A percentile compares a stretch with the other conserved stretches of the same genome.
These are phyloP conservation scores for Barnettozyma vustinii DNA, from an alignment of 805 yeast species.

Conservation along the genomic window DNA sequence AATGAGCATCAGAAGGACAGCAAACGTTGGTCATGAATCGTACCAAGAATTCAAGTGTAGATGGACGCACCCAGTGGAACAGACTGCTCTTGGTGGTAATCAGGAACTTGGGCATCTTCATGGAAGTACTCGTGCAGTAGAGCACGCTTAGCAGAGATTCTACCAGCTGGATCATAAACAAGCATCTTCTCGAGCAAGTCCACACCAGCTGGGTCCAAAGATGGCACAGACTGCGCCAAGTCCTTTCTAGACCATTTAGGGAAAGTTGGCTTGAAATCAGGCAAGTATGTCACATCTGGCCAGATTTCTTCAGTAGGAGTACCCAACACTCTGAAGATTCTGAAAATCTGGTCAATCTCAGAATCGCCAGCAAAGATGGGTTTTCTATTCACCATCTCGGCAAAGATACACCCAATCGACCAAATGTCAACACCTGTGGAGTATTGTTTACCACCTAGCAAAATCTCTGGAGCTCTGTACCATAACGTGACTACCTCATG, in stretches of 20 bases:
- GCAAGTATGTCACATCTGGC: slow-evolving; percentile 90
- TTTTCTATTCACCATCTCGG: slow-evolving; percentile 94
- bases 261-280: slow-evolving; percentile 90
- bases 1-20: not conserved
- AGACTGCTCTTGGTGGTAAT: slow-evolving; percentile 23
- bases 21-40: not conserved
- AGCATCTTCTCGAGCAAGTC: slow-evolving; percentile 75
- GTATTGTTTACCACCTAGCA: slow-evolving; percentile 94
- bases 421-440: slow-evolving; percentile 98
- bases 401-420: slow-evolving; percentile 97
- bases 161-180: slow-evolving; percentile 86
- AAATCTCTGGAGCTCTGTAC: slow-evolving; percentile 96
- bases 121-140: slow-evolving; percentile 82
- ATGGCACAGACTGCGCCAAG: slow-evolving; percentile 67
- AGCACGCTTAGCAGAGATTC: slow-evolving; percentile 94
- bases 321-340: slow-evolving; percentile 87
- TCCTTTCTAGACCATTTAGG: slow-evolving; percentile 83
- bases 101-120: slow-evolving; percentile 35
- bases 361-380: slow-evolving; percentile 97
- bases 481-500: slow-evolving; percentile 97
- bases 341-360: slow-evolving; percentile 93
- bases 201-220: slow-evolving; percentile 76
- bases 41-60: slow-evolving; percentile 14
- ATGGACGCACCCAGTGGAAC: slow-evolving; percentile 28
- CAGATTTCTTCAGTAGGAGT: slow-evolving; percentile 90